Conservation (phyloP, 768 basidiomycete species). For the Russula compacta region DNA sequence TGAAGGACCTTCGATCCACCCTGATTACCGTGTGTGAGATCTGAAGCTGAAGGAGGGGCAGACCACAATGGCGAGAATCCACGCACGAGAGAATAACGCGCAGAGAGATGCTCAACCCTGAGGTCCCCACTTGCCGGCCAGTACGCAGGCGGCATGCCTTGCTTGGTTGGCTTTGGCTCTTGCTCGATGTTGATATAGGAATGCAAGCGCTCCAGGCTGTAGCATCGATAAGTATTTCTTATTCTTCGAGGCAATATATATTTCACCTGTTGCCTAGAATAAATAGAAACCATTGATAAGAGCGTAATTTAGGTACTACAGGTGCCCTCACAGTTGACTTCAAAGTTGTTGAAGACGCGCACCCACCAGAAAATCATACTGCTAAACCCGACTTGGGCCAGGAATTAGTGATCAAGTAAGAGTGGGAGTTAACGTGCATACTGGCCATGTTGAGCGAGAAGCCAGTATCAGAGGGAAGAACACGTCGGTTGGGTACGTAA, state of each 20-base stretch:
- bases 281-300: not conserved
- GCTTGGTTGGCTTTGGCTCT: conserved; percentile 34
- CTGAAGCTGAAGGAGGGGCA: conserved; percentile 26
- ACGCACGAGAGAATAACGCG: conserved; percentile 35
- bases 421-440: conserved; percentile 11
- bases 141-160: conserved; percentile 48
- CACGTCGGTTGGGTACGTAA: conserved; percentile 31
- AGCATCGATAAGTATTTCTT: not conserved
- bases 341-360: conserved; percentile 35
- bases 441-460: conserved; percentile 36
- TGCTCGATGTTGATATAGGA: conserved; percentile 50
- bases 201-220: conserved; percentile 41
- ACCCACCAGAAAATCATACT: conserved; percentile 45
- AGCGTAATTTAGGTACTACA: too few species aligned
- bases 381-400: conserved; percentile 42
- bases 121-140: conserved; percentile 54
- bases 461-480: conserved; percentile 31
- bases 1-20: conserved; percentile 50
- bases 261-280: conserved; percentile 25
- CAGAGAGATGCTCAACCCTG: conserved; percentile 41
- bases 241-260: not conserved
- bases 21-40: conserved; percentile 10
- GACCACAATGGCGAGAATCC: conserved; percentile 33
- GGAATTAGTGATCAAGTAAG: not conserved
- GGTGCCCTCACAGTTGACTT: conserved; percentile 32